Percentiles rank a stretch among this genome's conserved stretches.
These are phyloP conservation scores for Bocquillonia castaneifolia DNA, from an alignment of 441 rosid genomes.

Conservation along the genomic window DNA sequence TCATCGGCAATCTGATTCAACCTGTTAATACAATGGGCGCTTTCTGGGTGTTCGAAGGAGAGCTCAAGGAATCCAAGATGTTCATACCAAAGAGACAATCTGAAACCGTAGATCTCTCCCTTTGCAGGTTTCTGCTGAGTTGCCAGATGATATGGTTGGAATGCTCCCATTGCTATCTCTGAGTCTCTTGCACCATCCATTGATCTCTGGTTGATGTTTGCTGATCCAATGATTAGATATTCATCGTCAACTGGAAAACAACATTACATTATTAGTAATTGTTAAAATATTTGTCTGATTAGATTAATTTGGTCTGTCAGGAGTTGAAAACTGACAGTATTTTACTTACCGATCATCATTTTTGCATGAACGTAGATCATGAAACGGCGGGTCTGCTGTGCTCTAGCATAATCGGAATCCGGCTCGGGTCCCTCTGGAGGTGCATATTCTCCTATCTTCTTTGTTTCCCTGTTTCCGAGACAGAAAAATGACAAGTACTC, in stretches of 20 bases:
- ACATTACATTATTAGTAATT: background rate
- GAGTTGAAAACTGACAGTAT: too few species aligned
- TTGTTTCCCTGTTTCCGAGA: conserved; percentile 81
- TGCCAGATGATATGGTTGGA: conserved; percentile 78
- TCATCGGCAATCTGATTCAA: conserved; percentile 61
- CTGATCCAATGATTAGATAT: conserved; percentile 82
- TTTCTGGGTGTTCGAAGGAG: conserved; percentile 58
- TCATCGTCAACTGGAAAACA: conserved; percentile 77
- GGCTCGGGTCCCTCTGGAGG: conserved; percentile 71
- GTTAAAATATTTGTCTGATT: background rate
- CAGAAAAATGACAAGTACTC: conserved; percentile 87
- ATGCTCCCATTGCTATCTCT: conserved; percentile 95
- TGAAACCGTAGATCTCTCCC: conserved; percentile 80
- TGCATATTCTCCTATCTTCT: conserved; percentile 66
- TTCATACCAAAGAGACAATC: conserved; percentile 88
- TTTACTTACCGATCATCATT: conserved; percentile 83
- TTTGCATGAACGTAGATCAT: conserved; percentile 94
- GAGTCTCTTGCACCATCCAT: conserved; percentile 96
- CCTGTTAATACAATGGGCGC: conserved; percentile 40
- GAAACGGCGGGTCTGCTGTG: conserved; percentile 85
- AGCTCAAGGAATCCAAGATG: conserved; percentile 68
- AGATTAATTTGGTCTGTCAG: too few species aligned
- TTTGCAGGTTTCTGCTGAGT: conserved; percentile 45
- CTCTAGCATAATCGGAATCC: conserved; percentile 62
- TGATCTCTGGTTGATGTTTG: conserved; percentile 94